Conservation (phyloP, 306 rosid species). For the Gleditsia sinensis region DNA sequence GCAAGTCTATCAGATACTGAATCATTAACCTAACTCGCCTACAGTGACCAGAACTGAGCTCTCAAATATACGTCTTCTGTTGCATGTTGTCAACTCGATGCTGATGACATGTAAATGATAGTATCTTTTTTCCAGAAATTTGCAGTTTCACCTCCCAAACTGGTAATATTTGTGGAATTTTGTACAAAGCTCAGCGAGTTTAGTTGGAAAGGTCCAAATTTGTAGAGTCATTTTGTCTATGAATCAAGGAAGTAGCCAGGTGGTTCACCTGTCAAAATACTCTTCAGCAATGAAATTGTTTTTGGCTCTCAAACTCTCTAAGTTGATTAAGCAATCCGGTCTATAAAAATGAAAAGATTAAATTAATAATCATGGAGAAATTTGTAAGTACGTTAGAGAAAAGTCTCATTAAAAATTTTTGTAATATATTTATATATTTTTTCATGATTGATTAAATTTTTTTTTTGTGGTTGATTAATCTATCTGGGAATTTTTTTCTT, state of each 20-base stretch:
- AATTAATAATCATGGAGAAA: too few species aligned
- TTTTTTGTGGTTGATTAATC: too few species aligned
- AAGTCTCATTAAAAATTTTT: too few species aligned
- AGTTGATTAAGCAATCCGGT: too few species aligned
- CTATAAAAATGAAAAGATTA: too few species aligned
- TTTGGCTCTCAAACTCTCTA: background rate
- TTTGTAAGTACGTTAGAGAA: too few species aligned
- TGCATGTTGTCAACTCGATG: slow-evolving; percentile 90
- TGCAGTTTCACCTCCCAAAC: slow-evolving; percentile 16
- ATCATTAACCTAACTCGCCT: slow-evolving; percentile 75
- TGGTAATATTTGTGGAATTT: slow-evolving; percentile 25
- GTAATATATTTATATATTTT: too few species aligned
- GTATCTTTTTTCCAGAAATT: background rate
- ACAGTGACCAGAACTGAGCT: slow-evolving; percentile 51
- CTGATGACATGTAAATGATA: slow-evolving; percentile 81
- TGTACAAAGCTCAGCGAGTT: slow-evolving; percentile 40
- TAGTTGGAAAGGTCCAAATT: slow-evolving; percentile 23
- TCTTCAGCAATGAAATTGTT: slow-evolving; percentile 24
- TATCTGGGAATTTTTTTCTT: too few species aligned
- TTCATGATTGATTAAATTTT: too few species aligned
- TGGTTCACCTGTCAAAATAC: slow-evolving; percentile 21
- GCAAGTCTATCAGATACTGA: slow-evolving; percentile 82
- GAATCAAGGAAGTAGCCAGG: background rate
- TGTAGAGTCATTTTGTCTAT: slow-evolving; percentile 32
- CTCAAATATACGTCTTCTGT: slow-evolving; percentile 61